A percentile compares a stretch with the other conserved stretches of the same genome.
These are phyloP conservation scores for Saksenaea vasiformis DNA, from an alignment of 371 early-diverging fungal species.

Conservation along the genomic window DNA sequence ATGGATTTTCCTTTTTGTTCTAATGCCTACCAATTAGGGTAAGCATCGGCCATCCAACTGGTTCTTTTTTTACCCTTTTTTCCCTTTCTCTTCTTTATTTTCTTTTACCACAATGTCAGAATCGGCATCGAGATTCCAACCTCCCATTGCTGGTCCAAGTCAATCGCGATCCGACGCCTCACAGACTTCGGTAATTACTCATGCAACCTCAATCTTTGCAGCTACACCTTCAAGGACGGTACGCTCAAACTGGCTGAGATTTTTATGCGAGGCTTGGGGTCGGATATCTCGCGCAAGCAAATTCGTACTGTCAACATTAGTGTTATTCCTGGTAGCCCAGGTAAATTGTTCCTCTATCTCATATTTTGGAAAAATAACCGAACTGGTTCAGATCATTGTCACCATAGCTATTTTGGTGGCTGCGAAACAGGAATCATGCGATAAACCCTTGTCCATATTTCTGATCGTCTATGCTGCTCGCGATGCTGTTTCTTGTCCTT, in stretches of 20 bases:
- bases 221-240: neutral
- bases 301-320: slow-evolving; percentile 5
- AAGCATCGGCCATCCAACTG: neutral
- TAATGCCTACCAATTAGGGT: neutral
- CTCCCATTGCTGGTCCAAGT: neutral
- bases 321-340: slow-evolving; percentile 12
- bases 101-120: neutral
- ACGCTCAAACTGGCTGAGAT: neutral
- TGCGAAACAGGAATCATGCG: slow-evolving; percentile 30
- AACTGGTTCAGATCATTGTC: slow-evolving; percentile 23
- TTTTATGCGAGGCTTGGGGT: slow-evolving; percentile 17
- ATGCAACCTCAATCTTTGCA: neutral
- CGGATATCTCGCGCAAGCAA: slow-evolving; percentile 21
- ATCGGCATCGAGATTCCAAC: neutral
- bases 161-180: neutral
- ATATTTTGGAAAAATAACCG: neutral
- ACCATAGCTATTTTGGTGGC: slow-evolving; percentile 24
- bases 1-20: neutral
- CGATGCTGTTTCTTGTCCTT: slow-evolving; percentile 33
- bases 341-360: slow-evolving; percentile 10
- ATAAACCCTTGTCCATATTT: slow-evolving; percentile 40
- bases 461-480: slow-evolving; percentile 41
- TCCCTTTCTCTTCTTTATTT: neutral
- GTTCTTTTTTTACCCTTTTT: neutral
- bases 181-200: neutral